phyloP scores from a whole-genome alignment of 2,329 filamentous ascomycete genomes.

The Ustulina deusta region DNA sequence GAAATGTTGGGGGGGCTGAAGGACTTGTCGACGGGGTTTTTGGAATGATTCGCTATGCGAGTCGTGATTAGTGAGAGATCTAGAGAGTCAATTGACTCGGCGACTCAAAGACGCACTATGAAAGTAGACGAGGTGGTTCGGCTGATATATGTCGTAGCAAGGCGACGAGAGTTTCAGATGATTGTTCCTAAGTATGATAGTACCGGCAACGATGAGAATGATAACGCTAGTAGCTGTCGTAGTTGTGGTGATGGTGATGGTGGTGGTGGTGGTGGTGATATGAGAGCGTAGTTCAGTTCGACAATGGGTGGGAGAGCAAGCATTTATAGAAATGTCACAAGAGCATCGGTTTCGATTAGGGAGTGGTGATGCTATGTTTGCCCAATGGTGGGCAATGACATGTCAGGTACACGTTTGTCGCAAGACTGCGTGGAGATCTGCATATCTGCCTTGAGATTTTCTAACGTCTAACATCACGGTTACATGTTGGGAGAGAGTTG shows the following conservation, averaged over 20 bases:
- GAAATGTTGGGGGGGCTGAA: conserved; percentile 14
- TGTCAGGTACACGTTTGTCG: conserved; percentile 28
- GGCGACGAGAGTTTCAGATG: conserved; percentile 7
- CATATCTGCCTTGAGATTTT: conserved; percentile 35
- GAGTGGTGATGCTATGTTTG: conserved; percentile 29
- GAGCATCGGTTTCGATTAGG: conserved; percentile 21
- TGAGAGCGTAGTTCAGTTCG: conserved; percentile 34
- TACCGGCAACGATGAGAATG: background rate
- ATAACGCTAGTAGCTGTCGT: background rate
- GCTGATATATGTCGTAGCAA: conserved; percentile 2
- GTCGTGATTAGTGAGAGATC: conserved; percentile 12
- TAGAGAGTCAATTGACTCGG: background rate
- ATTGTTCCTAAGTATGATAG: conserved; percentile 1
- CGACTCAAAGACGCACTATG: conserved; percentile 19
- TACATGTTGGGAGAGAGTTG: conserved; percentile 28
- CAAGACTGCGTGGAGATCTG: conserved; percentile 20
- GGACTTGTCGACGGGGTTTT: conserved; percentile 6
- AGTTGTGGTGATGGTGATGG: background rate
- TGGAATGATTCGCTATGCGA: background rate
- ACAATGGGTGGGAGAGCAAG: conserved; percentile 40
- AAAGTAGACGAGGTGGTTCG: conserved; percentile 12
- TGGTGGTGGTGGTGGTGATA: conserved; percentile 31
- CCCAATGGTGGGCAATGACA: conserved; percentile 19
- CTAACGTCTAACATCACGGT: conserved; percentile 21
- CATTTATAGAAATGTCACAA: conserved; percentile 45